phyloP scores from a whole-genome alignment of 441 rosid species.

The Arabidopsis hybrid region DNA sequence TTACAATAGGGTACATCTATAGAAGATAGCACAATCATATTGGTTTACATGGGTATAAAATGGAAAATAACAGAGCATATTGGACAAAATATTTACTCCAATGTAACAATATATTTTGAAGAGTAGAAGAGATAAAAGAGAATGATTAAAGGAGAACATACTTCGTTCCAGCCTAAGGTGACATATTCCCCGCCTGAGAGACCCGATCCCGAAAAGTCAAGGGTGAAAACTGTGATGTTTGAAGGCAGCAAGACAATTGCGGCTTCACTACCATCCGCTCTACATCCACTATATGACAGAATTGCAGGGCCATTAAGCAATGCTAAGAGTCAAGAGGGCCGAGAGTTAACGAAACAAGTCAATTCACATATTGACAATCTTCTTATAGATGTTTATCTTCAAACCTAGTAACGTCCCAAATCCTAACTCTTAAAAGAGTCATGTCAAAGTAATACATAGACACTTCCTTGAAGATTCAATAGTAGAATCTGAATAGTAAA shows the following conservation, averaged over 20 bases:
- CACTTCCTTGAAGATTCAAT: constrained; percentile 2
- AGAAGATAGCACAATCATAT: neutral
- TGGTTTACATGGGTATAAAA: constrained; percentile 14
- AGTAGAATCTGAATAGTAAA: constrained; percentile 22
- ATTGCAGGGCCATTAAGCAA: constrained; percentile 20
- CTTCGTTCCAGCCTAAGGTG: constrained; percentile 93
- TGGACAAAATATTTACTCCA: constrained; percentile 4
- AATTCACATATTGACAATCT: constrained; percentile 1
- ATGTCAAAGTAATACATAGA: neutral
- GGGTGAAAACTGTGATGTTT: constrained; percentile 94
- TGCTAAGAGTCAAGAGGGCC: neutral
- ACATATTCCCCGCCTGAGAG: constrained; percentile 97
- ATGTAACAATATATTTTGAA: constrained; percentile 5
- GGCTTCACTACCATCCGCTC: constrained; percentile 99
- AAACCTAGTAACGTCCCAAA: constrained; percentile 1
- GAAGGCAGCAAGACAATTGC: constrained; percentile 91
- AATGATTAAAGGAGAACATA: constrained; percentile 45
- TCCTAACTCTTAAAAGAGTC: neutral
- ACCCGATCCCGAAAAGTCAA: constrained; percentile 99
- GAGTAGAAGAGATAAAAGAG: neutral
- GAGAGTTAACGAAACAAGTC: constrained; percentile 24
- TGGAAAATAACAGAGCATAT: neutral
- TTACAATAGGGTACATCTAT: neutral
- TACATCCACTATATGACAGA: constrained; percentile 74
- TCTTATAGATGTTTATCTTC: neutral